Percentiles rank a stretch among this genome's conserved stretches.
Evolutionary conservation across 192 early-diverging fungal species (phyloP).

Genomic region (Podila minutissima): DNA sequence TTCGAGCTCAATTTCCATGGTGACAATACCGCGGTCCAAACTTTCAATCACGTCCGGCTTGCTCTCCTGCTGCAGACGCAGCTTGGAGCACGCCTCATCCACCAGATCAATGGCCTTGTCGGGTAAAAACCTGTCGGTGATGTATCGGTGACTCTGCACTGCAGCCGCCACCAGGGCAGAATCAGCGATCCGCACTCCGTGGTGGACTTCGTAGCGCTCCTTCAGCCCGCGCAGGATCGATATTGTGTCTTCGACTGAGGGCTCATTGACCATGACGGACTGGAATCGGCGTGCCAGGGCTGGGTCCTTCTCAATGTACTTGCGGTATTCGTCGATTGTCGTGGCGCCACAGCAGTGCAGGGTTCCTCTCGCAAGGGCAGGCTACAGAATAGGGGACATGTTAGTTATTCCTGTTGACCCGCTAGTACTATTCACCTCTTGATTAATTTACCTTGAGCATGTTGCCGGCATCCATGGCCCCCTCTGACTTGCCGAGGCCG

Average conservation of each 20-base stretch:
- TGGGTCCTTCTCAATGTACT: constrained; percentile 80
- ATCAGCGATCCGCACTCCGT: constrained; percentile 82
- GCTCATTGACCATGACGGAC: constrained; percentile 77
- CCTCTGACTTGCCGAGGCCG: constrained; percentile 80
- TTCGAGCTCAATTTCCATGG: constrained; percentile 82
- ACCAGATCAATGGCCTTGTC: constrained; percentile 88
- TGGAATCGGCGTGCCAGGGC: constrained; percentile 84
- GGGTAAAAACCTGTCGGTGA: constrained; percentile 75
- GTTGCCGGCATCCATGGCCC: constrained; percentile 83
- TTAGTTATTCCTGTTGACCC: neutral
- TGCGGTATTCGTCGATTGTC: constrained; percentile 83
- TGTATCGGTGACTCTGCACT: constrained; percentile 77
- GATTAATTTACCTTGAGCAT: constrained; percentile 66
- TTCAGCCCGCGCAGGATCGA: constrained; percentile 82
- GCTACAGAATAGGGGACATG: constrained; percentile 26
- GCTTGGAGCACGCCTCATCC: constrained; percentile 83
- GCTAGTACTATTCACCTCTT: too few relatives aligned
- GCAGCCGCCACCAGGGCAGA: constrained; percentile 78
- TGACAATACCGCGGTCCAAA: constrained; percentile 78
- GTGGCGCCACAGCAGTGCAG: constrained; percentile 83
- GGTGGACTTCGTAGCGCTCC: constrained; percentile 81
- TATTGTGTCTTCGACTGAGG: constrained; percentile 74
- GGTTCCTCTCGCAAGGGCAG: constrained; percentile 77
- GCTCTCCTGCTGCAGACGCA: constrained; percentile 81
- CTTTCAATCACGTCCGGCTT: constrained; percentile 82